Evolutionary conservation across 768 basidiomycete species (phyloP).

Genomic region (Mycena epipterygia): DNA sequence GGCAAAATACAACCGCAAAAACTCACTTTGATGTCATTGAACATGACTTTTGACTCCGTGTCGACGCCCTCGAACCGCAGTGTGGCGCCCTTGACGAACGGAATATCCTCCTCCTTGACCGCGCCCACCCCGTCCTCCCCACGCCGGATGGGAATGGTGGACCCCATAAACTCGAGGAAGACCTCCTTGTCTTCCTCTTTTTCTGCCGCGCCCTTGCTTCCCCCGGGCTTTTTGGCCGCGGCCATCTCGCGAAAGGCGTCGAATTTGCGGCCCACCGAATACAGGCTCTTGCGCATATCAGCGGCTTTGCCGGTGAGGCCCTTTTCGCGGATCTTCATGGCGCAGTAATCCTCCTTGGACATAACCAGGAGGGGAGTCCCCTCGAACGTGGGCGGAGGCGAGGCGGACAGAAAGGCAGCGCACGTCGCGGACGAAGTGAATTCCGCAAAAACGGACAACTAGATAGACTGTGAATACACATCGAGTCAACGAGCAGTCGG

Average conservation of each 20-base stretch:
- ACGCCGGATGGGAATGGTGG: conserved; percentile 72
- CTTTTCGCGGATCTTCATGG: conserved; percentile 97
- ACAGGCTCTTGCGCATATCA: conserved; percentile 66
- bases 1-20: background rate
- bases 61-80: conserved; percentile 71
- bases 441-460: conserved; percentile 88
- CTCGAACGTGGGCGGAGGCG: conserved; percentile 86
- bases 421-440: conserved; percentile 80
- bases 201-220: conserved; percentile 48
- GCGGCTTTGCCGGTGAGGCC: conserved; percentile 84
- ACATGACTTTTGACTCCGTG: conserved; percentile 56
- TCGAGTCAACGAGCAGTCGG: background rate
- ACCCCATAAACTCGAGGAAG: conserved; percentile 82
- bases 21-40: conserved; percentile 65
- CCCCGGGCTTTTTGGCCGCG: conserved; percentile 49
- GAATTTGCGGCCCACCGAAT: conserved; percentile 71
- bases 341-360: conserved; percentile 94
- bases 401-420: conserved; percentile 82
- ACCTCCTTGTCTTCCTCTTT: conserved; percentile 61
- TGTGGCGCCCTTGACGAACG: conserved; percentile 67
- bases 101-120: conserved; percentile 72
- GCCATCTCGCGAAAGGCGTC: conserved; percentile 84
- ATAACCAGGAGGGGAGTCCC: conserved; percentile 84
- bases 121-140: conserved; percentile 73
- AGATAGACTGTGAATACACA: background rate